These are phyloP conservation scores for Lachancea fermentati DNA, from an alignment of 805 yeast species.

Conservation along the genomic window DNA sequence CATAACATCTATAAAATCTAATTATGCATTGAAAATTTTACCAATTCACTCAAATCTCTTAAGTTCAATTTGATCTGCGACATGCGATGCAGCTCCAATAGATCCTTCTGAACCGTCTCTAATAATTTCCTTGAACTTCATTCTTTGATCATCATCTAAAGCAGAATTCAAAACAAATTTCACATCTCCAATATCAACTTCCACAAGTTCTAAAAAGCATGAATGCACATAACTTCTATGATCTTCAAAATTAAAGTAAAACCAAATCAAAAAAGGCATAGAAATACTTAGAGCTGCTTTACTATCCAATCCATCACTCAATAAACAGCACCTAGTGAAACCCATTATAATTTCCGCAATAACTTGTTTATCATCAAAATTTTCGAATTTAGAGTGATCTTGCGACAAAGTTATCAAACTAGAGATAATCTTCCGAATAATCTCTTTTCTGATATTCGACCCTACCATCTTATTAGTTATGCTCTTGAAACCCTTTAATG, in stretches of 20 bases:
- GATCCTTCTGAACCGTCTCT: neutral
- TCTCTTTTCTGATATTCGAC: neutral
- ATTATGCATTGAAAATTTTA: no score
- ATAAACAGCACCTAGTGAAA: neutral
- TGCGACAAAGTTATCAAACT: neutral
- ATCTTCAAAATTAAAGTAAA: neutral
- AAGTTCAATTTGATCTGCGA: neutral
- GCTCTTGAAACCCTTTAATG: slow-evolving; percentile 58
- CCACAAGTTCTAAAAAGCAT: neutral
- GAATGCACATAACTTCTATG: neutral
- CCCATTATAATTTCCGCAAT: neutral
- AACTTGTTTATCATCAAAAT: neutral
- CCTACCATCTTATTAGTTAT: slow-evolving; percentile 33
- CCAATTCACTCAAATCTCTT: neutral
- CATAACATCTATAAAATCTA: neutral
- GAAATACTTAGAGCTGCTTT: neutral
- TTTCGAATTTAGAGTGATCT: neutral
- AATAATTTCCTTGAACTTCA: neutral
- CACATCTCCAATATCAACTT: neutral
- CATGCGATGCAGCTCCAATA: neutral
- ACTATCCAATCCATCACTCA: neutral
- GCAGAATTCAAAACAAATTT: neutral
- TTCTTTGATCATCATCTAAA: neutral
- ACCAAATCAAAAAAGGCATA: neutral
- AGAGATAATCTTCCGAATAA: slow-evolving; percentile 1